Evolutionary conservation across 169 alveolate species (phyloP).

Genomic region (Plasmodium vivax): DNA sequence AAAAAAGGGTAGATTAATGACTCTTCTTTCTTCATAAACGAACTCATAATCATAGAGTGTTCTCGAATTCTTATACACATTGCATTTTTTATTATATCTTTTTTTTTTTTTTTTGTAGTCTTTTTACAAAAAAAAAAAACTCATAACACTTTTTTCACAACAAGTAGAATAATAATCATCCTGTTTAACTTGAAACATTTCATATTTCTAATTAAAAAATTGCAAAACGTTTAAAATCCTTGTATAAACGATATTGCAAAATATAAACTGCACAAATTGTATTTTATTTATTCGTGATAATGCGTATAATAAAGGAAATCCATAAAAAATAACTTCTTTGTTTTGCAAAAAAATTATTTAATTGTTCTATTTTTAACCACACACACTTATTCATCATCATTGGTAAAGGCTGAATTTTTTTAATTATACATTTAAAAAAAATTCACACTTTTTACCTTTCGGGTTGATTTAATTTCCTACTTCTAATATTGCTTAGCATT

Average conservation of each 20-base stretch:
- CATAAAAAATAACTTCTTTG: background rate
- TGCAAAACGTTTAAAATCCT: background rate
- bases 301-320: background rate
- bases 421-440: background rate
- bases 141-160: background rate
- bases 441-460: background rate
- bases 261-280: background rate
- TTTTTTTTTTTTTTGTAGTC: background rate
- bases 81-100: background rate
- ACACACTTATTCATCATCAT: background rate
- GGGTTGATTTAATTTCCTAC: background rate
- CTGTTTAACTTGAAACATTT: background rate
- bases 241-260: background rate
- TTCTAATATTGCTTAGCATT: background rate
- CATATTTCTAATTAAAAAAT: background rate
- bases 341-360: background rate
- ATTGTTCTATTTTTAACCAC: background rate
- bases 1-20: too few relatives aligned
- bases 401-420: background rate
- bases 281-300: background rate
- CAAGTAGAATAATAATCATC: background rate
- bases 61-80: too few relatives aligned
- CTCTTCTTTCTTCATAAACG: too few relatives aligned
- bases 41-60: background rate
- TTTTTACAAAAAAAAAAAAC: background rate